Conservation (phyloP, 331 rosid species). For the Stylosanthes scabra region DNA sequence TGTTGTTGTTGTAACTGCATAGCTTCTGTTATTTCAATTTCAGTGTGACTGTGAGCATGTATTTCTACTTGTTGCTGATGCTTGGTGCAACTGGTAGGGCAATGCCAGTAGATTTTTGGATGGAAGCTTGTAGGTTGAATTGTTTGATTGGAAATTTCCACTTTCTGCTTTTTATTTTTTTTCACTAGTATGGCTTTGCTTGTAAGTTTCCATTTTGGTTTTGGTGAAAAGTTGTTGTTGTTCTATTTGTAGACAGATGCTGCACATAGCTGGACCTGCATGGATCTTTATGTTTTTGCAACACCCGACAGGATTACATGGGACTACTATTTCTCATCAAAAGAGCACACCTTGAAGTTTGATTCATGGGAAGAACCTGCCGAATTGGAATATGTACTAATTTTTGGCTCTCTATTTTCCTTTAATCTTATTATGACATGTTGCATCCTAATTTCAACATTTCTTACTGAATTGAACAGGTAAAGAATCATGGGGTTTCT, state of each 20-base stretch:
- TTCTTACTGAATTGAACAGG: constrained; percentile 55
- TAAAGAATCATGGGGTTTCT: constrained; percentile 86
- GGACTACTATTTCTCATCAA: constrained; percentile 86
- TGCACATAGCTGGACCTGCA: constrained; percentile 96
- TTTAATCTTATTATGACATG: constrained; percentile 1
- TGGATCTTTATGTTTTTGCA: constrained; percentile 91
- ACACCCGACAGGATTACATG: constrained; percentile 89
- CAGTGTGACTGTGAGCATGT: not conserved
- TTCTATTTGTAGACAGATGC: constrained; percentile 64
- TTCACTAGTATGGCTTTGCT: not conserved
- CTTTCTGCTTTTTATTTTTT: not conserved
- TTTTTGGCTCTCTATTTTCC: constrained; percentile 10
- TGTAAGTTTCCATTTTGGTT: not conserved
- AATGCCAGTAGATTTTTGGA: not conserved
- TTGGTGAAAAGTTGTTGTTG: constrained; percentile 4
- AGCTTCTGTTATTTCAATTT: constrained; percentile 14
- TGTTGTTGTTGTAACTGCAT: not conserved
- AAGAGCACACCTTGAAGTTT: constrained; percentile 70
- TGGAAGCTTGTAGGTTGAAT: constrained; percentile 15
- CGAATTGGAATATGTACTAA: constrained; percentile 83
- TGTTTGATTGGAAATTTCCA: not conserved
- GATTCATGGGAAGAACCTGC: constrained; percentile 90
- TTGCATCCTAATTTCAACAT: not conserved
- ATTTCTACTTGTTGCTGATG: not conserved
- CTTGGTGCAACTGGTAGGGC: not conserved